These are phyloP conservation scores for Pinus taeda DNA, from an alignment of 75 land plant genomes.

Conservation along the genomic window DNA sequence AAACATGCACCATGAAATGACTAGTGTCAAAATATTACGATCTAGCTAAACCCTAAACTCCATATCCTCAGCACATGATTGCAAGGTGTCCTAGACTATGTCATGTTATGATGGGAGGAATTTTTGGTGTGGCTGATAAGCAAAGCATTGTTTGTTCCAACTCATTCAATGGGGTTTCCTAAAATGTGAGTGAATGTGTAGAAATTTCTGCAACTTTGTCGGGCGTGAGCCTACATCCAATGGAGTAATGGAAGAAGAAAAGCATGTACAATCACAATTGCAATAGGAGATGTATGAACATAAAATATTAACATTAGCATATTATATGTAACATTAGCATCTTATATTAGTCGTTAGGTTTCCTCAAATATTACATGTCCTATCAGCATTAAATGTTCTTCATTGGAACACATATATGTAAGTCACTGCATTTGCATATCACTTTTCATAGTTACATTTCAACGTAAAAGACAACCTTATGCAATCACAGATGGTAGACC, in stretches of 20 bases:
- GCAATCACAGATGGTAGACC: too few relatives aligned
- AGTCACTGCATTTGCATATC: too few relatives aligned
- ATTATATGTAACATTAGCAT: too few relatives aligned
- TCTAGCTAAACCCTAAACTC: slow-evolving; percentile 39
- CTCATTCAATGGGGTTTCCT: slow-evolving; percentile 32
- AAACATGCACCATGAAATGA: slow-evolving; percentile 43
- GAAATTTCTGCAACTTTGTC: too few relatives aligned
- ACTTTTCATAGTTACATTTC: too few relatives aligned
- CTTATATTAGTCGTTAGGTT: too few relatives aligned
- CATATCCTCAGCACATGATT: slow-evolving; percentile 45
- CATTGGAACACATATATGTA: background rate
- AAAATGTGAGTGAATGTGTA: slow-evolving; percentile 18
- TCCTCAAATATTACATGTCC: background rate
- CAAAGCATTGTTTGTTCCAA: slow-evolving; percentile 31
- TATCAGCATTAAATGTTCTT: background rate
- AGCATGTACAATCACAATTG: slow-evolving; percentile 32
- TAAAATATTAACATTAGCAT: too few relatives aligned
- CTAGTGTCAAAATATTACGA: slow-evolving; percentile 13
- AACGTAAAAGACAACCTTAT: too few relatives aligned
- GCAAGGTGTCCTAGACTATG: slow-evolving; percentile 50
- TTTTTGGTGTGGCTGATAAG: slow-evolving; percentile 29
- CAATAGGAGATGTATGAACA: slow-evolving; percentile 32
- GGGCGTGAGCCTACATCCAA: slow-evolving; percentile 20
- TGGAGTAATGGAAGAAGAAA: slow-evolving; percentile 33
- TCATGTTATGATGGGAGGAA: slow-evolving; percentile 42